phyloP scores from a whole-genome alignment of 2,329 filamentous ascomycete species.

The Diplocarpon rosae region DNA sequence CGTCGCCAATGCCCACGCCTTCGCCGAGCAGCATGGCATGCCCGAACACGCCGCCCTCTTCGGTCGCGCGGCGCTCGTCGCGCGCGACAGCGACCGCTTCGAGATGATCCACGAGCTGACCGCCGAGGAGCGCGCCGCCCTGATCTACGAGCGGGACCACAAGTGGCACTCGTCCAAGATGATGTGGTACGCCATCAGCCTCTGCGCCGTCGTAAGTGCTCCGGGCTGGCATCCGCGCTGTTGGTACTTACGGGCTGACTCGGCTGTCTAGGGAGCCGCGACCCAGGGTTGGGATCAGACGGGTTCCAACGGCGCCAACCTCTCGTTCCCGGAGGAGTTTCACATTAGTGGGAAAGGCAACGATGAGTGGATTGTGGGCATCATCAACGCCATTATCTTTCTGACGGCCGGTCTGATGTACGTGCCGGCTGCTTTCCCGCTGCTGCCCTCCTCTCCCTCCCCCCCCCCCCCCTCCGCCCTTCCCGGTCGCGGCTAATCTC shows the following conservation, averaged over 20 bases:
- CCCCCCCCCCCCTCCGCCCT: not conserved
- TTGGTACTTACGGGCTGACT: slow-evolving; percentile 22
- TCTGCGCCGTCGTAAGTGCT: slow-evolving; percentile 42
- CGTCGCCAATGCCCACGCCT: slow-evolving; percentile 37
- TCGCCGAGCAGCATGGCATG: slow-evolving; percentile 47
- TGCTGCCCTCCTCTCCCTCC: not conserved
- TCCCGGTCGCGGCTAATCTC: not conserved
- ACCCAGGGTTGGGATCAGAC: slow-evolving; percentile 35
- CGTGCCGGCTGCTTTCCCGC: slow-evolving; percentile 20
- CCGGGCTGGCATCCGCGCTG: slow-evolving; percentile 30
- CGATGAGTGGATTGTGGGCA: slow-evolving; percentile 41
- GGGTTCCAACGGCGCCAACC: slow-evolving; percentile 35
- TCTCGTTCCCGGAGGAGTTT: slow-evolving; percentile 31
- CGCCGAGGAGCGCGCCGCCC: slow-evolving; percentile 28
- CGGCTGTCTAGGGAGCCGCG: slow-evolving; percentile 39
- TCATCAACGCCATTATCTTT: slow-evolving; percentile 45
- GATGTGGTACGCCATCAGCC: slow-evolving; percentile 54
- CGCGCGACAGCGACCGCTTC: slow-evolving; percentile 23
- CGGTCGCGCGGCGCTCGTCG: slow-evolving; percentile 44
- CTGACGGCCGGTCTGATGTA: slow-evolving; percentile 35
- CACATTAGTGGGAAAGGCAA: slow-evolving; percentile 25
- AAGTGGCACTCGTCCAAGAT: slow-evolving; percentile 53
- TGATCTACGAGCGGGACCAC: slow-evolving; percentile 45
- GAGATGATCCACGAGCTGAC: slow-evolving; percentile 18
- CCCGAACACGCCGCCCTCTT: slow-evolving; percentile 46